Percentiles rank a stretch among this genome's conserved stretches.
Evolutionary conservation across 2,329 filamentous ascomycete genomes (phyloP).

Genomic region (Colletotrichum nymphaeae): DNA sequence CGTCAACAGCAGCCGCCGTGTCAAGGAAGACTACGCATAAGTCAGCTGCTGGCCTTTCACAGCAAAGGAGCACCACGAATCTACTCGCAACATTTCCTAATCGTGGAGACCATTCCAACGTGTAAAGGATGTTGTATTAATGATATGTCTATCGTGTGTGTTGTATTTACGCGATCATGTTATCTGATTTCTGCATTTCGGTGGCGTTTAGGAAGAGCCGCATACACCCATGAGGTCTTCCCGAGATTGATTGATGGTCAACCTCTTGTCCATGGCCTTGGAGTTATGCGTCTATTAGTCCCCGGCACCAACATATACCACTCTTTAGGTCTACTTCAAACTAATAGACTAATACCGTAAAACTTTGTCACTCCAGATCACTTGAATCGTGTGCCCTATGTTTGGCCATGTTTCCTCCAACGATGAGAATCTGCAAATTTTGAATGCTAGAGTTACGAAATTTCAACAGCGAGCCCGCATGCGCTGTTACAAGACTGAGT

Average conservation of each 20-base stretch:
- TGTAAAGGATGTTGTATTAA: background rate
- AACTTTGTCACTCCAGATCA: too few species aligned
- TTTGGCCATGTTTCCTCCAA: too few species aligned
- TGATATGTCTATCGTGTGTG: background rate
- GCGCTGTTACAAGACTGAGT: too few species aligned
- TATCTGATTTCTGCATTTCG: background rate
- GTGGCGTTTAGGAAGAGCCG: background rate
- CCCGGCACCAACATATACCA: background rate
- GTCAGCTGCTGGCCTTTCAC: background rate
- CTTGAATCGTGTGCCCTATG: too few species aligned
- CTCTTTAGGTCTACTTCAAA: background rate
- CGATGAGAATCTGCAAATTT: too few species aligned
- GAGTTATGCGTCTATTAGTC: background rate
- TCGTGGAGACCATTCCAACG: background rate
- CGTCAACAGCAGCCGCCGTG: constrained; percentile 64
- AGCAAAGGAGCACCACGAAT: background rate
- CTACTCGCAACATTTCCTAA: background rate
- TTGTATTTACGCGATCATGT: background rate
- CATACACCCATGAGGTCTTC: background rate
- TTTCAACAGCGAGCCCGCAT: too few species aligned
- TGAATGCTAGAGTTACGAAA: too few species aligned
- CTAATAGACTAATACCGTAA: background rate
- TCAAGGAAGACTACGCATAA: constrained; percentile 78
- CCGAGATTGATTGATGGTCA: too few species aligned
- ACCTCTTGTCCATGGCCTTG: background rate